These are phyloP conservation scores for Kockovaella imperatae DNA, from an alignment of 768 basidiomycete species.

Conservation along the genomic window DNA sequence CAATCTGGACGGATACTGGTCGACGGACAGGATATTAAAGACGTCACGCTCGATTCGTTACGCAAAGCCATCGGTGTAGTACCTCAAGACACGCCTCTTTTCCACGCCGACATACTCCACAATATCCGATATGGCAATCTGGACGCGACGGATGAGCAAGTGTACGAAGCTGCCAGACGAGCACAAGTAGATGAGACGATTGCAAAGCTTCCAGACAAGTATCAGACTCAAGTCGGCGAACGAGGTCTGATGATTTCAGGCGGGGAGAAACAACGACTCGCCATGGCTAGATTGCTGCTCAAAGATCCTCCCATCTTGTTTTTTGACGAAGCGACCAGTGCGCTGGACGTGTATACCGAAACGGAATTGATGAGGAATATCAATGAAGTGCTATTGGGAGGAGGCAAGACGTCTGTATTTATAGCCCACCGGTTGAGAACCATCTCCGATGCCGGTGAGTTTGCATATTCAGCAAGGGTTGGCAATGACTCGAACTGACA, in stretches of 20 bases:
- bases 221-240: slow-evolving; percentile 87
- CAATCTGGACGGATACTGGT: slow-evolving; percentile 64
- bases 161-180: slow-evolving; percentile 68
- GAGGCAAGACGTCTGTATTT: slow-evolving; percentile 84
- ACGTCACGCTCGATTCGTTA: slow-evolving; percentile 63
- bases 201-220: slow-evolving; percentile 71
- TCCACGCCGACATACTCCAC: slow-evolving; percentile 91
- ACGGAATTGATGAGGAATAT: slow-evolving; percentile 91
- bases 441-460: slow-evolving; percentile 75
- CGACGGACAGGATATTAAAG: slow-evolving; percentile 77
- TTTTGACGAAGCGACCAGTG: slow-evolving; percentile 98
- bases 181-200: slow-evolving; percentile 83
- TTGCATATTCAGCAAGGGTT: no score
- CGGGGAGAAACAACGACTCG: slow-evolving; percentile 94
- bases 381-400: slow-evolving; percentile 65
- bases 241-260: slow-evolving; percentile 96
- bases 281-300: slow-evolving; percentile 81
- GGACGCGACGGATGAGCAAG: slow-evolving; percentile 81
- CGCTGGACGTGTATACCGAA: slow-evolving; percentile 90
- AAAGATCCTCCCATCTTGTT: slow-evolving; percentile 95
- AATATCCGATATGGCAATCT: slow-evolving; percentile 89
- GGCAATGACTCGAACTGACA: slow-evolving; percentile 1
- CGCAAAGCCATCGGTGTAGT: slow-evolving; percentile 80
- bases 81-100: slow-evolving; percentile 94
- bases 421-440: slow-evolving; percentile 86